Evolutionary conservation across 768 basidiomycete species (phyloP), one percentile per base, ranked within the genome.

Genomic region (Hortiboletus campestris): DNA sequence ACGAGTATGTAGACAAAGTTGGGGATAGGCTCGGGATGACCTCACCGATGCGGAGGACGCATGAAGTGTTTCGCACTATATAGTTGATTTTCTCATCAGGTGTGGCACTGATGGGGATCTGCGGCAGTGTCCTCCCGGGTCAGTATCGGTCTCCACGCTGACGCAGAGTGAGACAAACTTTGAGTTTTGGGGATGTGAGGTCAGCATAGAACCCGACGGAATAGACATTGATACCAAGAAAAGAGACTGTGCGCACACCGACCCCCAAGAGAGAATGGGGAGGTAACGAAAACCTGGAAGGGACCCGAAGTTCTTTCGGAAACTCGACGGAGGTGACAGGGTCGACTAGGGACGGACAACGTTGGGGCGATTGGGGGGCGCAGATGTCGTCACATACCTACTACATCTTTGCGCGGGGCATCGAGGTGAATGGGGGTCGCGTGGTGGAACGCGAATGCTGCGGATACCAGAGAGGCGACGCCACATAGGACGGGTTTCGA

Each of bases 201-300:
- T 96, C 92, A 7, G 91, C 88, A 69, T 96, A 97, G 73, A 97
- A 93, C 2, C 83, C 94, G 34, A 92, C 84, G 12, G 88, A 89
- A 72, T 97, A 97, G 16, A 96, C 94, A 66, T 91, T 85, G 59
- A 97, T 82, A 8, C 86, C 80, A 38, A 96, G 77, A 72, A 97
- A 94, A 14, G 92, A 93, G 31, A 97, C 93, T 0, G 86, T 91
- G 47, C 94, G 79, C 38, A 94, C 91, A 22, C 94, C 94, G 1
- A 92, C 75, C 7, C 94, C 94, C 19, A 97, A 74, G 6, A 96
- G 80, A 12, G 84, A 80, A 63, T 91, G 81, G 2, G 80, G 72
- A 10, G 88, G 83, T 7, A 83, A 70, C 11, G 82, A 79, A 16
- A 81, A 71, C 62, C 84, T 88, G 32, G 88, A 82, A 19, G 85